Evolutionary conservation across 768 basidiomycete genomes (phyloP), one percentile per base, ranked within the genome.

Genomic region (Paxillus involutus): DNA sequence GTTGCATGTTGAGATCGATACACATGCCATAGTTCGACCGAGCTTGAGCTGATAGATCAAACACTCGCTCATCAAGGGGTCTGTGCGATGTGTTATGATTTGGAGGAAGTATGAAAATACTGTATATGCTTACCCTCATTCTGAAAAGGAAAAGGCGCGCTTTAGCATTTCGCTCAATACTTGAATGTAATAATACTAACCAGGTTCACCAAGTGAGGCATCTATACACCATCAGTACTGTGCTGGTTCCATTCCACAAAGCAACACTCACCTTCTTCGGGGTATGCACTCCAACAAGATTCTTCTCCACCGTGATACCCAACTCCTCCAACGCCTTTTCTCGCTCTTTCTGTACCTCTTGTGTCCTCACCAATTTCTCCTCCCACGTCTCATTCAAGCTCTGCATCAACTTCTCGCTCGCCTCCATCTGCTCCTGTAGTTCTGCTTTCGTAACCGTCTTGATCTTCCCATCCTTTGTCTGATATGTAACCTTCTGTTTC

Each of bases 321-420:
- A 99, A 76, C 73, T 97, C 96, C 73, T 99, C 97, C 45, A 99
- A 73, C 10, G 97, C 97, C 78, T 94, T 89, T 78, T 99, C 97
- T 57, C 97, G 84, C 73, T 98, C 95, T 66, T 89, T 91, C 77
- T 98, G 95, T 30, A 98, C 91, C 71, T 92, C 89, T 68, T 94
- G 89, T 17, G 96, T 98, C 67, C 92, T 82, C 63, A 76, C 74
- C 79, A 98, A 75, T 77, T 96, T 95, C 73, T 98, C 78, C 73
- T 99, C 94, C 95, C 94, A 98, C 6, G 93, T 97, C 75, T 96
- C 89, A 64, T 95, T 95, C 65, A 95, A 72, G 64, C 86, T 80
- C 71, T 94, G 82, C 92, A 98, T 94, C 51, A 97, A 74, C 74
- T 94, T 96, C 76, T 99, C 96, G 70, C 92, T 89, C 36, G 89